phyloP scores from a whole-genome alignment of 2,329 filamentous ascomycete species.

The Chaetomiaceae sp. region DNA sequence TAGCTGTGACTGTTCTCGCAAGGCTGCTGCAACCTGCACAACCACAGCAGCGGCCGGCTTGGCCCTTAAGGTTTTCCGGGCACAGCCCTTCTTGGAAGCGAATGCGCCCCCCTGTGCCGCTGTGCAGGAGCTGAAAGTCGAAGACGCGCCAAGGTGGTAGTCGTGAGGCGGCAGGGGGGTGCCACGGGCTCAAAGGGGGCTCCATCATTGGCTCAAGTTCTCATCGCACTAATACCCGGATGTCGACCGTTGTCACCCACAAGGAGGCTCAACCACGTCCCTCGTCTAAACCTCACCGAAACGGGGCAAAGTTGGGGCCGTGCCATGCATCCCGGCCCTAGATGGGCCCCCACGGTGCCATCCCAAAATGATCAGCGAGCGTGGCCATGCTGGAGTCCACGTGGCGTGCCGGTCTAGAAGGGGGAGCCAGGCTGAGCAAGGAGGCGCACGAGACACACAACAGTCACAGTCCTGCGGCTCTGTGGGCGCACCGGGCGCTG shows the following conservation, averaged over 20 bases:
- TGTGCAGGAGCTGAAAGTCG: neutral
- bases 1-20: neutral
- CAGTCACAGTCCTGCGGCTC: neutral
- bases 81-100: too few species aligned
- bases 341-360: neutral
- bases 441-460: neutral
- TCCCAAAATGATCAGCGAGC: neutral
- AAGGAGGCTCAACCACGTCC: neutral
- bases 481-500: too few species aligned
- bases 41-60: too few species aligned
- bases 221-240: neutral
- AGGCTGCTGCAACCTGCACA: too few species aligned
- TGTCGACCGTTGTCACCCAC: too few species aligned
- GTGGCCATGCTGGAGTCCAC: slow-evolving; percentile 1
- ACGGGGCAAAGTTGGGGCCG: neutral
- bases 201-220: neutral
- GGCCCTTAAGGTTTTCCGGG: too few species aligned
- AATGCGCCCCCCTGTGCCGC: too few species aligned
- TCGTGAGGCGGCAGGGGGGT: neutral
- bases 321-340: too few species aligned
- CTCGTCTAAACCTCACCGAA: neutral
- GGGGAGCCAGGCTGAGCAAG: neutral
- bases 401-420: neutral
- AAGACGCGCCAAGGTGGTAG: neutral
- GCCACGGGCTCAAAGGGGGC: neutral